Evolutionary conservation across 495 filamentous ascomycete species (phyloP).

Genomic region (Rhypophila decipiens): DNA sequence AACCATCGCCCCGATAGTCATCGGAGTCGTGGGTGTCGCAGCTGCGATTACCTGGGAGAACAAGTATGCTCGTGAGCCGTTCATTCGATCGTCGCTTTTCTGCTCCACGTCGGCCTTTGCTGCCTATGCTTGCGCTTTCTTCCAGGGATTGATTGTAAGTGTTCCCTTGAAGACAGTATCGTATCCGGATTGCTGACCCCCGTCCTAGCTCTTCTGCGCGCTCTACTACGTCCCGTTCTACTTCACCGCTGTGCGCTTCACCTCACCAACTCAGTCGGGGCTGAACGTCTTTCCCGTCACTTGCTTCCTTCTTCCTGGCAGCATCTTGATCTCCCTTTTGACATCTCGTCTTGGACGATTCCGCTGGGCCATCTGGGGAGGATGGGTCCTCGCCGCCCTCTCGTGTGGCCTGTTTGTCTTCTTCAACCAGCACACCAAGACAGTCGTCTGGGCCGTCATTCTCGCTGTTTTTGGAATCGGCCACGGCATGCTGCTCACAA

Average conservation of each 20-base stretch:
- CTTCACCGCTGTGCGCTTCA: constrained; percentile 53
- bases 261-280: constrained; percentile 48
- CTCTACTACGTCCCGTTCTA: constrained; percentile 62
- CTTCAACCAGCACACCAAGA: constrained; percentile 40
- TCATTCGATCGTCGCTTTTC: constrained; percentile 50
- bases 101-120: constrained; percentile 26
- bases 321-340: constrained; percentile 44
- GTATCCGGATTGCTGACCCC: constrained; percentile 17
- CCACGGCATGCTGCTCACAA: constrained; percentile 46
- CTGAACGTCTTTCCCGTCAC: constrained; percentile 25
- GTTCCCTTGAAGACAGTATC: constrained; percentile 30
- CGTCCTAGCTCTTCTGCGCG: constrained; percentile 23
- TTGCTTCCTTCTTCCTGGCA: constrained; percentile 20
- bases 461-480: constrained; percentile 50
- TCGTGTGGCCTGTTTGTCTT: constrained; percentile 43
- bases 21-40: constrained; percentile 30
- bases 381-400: constrained; percentile 47
- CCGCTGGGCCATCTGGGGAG: constrained; percentile 49
- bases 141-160: constrained; percentile 34
- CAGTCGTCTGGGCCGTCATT: constrained; percentile 44
- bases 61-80: constrained; percentile 40
- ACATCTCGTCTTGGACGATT: constrained; percentile 46
- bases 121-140: constrained; percentile 25
- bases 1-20: constrained; percentile 40
- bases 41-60: constrained; percentile 33